Evolutionary conservation across 2,329 filamentous ascomycete genomes (phyloP), one percentile per base, ranked within the genome.

Genomic region (Uncinocarpus reesii): DNA sequence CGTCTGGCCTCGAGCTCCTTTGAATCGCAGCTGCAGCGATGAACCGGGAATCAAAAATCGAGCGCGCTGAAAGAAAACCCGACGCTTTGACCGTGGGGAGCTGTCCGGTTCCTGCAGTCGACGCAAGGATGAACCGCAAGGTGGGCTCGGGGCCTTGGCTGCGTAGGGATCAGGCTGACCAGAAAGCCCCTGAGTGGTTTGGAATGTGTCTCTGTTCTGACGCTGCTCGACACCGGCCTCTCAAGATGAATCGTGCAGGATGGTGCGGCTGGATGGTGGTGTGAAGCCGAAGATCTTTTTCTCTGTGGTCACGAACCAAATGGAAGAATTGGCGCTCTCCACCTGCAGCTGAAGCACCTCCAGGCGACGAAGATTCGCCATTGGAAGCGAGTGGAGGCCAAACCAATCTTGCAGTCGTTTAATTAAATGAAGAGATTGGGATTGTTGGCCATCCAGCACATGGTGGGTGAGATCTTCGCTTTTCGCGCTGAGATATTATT

Each of bases 111-210:
- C 16, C 29, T 44, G 16, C 11, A 7, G 21, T 24, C 15, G 29
- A 20, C 42, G 31, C 32, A 35, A 21, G 32, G 29, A 35, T 24
- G 28, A 32, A 24, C 18, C 36, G 28, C 10, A 5, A 18, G 31
- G 31, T 35, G 32, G 31, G 42, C 42, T 15, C 31, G 18, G 8
- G 8, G 31, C 26, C 28, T 44, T 44, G 42, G 42, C 42, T 15
- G n/a, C 10, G 21, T 35, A 8, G 7, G 38, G 13, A 18, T 38
- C 8, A 38, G 26, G 26, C 7, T 7, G 7, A 29, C 11, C 11
- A 29, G 7, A 11, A 15, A 21, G 23, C 35, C 18, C 16, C 35
- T 38, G 35, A 38, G 35, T 10, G 35, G 35, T 38, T 21, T 38
- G 11, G 34, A 16, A 36, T 36, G 13, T 7, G 15, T 15, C 15